Percentiles rank a stretch among this genome's conserved stretches.
Evolutionary conservation across 805 yeast genomes (phyloP).

Genomic region (Deakozyma indianensis): DNA sequence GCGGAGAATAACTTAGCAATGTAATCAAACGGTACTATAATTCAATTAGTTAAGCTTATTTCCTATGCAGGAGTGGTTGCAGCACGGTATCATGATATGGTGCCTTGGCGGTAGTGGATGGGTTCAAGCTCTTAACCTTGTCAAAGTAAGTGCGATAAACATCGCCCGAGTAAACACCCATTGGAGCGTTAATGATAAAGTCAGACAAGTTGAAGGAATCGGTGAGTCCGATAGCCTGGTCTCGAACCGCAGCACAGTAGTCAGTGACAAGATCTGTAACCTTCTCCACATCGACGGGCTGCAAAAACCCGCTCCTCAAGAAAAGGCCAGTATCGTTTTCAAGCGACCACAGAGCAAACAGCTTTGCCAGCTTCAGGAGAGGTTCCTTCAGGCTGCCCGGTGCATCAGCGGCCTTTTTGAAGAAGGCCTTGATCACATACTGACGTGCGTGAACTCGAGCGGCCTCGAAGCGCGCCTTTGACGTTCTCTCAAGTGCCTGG

Average conservation of each 20-base stretch:
- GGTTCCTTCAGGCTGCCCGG: slow-evolving; percentile 6
- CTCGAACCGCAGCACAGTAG: slow-evolving; percentile 38
- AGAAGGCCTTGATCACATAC: slow-evolving; percentile 23
- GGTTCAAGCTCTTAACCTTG: slow-evolving; percentile 39
- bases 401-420: slow-evolving; percentile 7
- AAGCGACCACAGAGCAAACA: slow-evolving; percentile 47
- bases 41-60: not conserved
- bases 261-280: slow-evolving; percentile 29
- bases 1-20: not conserved
- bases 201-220: slow-evolving; percentile 75
- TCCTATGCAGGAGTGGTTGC: slow-evolving; percentile 19
- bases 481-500: slow-evolving; percentile 25
- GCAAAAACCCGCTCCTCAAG: slow-evolving; percentile 43
- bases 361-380: slow-evolving; percentile 9
- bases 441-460: slow-evolving; percentile 26
- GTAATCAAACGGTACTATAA: not conserved
- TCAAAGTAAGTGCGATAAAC: slow-evolving; percentile 62
- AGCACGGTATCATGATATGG: slow-evolving; percentile 29
- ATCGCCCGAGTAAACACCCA: slow-evolving; percentile 70
- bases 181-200: slow-evolving; percentile 61
- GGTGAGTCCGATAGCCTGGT: slow-evolving; percentile 58
- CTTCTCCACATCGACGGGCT: slow-evolving; percentile 30
- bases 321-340: slow-evolving; percentile 61
- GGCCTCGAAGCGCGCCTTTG: slow-evolving; percentile 26
- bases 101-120: slow-evolving; percentile 33